These are phyloP conservation scores for Fusarium pseudocircinatum DNA, from an alignment of 2,329 filamentous ascomycete genomes.

Conservation along the genomic window DNA sequence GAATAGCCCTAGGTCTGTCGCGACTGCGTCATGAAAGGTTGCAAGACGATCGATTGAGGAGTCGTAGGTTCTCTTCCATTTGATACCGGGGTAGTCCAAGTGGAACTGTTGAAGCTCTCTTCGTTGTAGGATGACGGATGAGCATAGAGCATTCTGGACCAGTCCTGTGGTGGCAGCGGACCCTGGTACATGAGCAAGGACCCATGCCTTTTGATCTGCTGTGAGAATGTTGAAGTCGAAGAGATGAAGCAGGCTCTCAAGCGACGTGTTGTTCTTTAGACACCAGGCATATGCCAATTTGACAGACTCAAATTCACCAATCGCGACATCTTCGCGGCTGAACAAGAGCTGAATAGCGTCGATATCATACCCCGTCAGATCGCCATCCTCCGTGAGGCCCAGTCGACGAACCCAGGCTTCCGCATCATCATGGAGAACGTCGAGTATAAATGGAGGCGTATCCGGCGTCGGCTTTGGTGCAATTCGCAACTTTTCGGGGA, in stretches of 20 bases:
- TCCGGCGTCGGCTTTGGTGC: neutral
- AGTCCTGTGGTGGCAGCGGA: fast-evolving
- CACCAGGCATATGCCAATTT: neutral
- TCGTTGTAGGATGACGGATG: neutral
- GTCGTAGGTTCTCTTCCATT: neutral
- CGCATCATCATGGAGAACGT: neutral
- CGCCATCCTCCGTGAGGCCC: fast-evolving
- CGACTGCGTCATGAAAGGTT: neutral
- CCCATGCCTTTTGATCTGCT: neutral
- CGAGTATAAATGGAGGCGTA: neutral
- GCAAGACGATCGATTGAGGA: neutral
- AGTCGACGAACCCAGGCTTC: neutral
- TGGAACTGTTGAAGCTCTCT: neutral
- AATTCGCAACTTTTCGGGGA: neutral
- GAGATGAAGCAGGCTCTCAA: neutral
- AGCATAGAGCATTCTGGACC: neutral
- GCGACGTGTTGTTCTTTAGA: fast-evolving
- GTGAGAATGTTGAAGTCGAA: conserved; percentile 2
- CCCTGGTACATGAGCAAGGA: neutral
- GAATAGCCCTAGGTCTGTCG: neutral
- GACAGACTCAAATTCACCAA: neutral
- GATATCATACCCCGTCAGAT: neutral
- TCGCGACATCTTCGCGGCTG: neutral
- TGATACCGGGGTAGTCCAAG: fast-evolving
- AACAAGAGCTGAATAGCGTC: neutral